Evolutionary conservation across 2,329 filamentous ascomycete species (phyloP).

Genomic region (Fragosphaeria purpurea): DNA sequence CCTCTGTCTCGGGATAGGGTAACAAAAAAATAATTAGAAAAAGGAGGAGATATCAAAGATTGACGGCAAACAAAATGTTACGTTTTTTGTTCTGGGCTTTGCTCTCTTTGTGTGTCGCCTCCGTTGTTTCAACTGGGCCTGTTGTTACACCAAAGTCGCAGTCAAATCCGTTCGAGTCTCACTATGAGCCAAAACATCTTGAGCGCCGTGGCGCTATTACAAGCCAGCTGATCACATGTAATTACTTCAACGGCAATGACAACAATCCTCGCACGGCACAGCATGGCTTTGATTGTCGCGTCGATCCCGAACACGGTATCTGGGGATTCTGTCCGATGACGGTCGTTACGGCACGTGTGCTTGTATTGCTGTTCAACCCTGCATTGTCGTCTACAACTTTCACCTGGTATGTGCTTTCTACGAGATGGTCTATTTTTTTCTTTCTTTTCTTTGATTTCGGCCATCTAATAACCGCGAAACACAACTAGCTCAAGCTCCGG

Average conservation of each 20-base stretch:
- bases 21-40: no score
- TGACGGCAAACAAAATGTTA: no score
- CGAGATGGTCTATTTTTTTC: not conserved
- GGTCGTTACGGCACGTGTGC: conserved; percentile 21
- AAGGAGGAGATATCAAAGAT: no score
- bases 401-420: conserved; percentile 22
- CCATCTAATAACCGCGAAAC: no score
- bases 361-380: conserved; percentile 21
- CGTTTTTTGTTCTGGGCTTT: no score
- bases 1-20: no score
- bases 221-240: conserved; percentile 16
- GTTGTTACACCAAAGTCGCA: no score
- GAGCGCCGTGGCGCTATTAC: not conserved
- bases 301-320: conserved; percentile 23
- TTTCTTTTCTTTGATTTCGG: not conserved
- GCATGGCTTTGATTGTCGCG: conserved; percentile 24
- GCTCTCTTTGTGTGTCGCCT: no score
- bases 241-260: conserved; percentile 23
- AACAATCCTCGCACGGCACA: conserved; percentile 21
- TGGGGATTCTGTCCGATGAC: conserved; percentile 31
- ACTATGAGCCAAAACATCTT: no score
- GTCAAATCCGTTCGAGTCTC: no score
- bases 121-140: no score
- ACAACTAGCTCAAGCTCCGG: conserved; percentile 1
- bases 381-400: conserved; percentile 21